Conservation (phyloP, 805 yeast species). For the Pichia manshurica region DNA sequence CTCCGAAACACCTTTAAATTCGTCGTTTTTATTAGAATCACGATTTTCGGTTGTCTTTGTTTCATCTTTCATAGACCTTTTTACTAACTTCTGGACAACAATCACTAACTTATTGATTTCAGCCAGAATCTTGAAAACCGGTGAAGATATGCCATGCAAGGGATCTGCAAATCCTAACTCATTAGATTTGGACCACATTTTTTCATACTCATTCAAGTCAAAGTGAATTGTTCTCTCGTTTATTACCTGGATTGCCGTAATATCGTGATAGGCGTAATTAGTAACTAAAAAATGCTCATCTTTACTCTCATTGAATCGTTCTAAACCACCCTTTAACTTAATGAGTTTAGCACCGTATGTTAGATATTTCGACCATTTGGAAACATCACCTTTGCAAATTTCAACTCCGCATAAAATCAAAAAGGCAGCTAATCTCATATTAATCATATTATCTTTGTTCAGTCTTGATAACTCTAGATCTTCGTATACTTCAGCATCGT, state of each 20-base stretch:
- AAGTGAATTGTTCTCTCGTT: conserved; percentile 61
- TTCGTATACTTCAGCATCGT: conserved; percentile 8
- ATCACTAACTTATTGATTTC: conserved; percentile 59
- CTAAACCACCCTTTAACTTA: conserved; percentile 55
- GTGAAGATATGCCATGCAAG: conserved; percentile 65
- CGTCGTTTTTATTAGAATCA: neutral
- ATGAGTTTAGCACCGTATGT: conserved; percentile 62
- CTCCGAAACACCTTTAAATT: neutral
- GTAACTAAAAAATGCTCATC: conserved; percentile 69
- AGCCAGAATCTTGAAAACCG: conserved; percentile 60
- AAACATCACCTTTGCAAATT: conserved; percentile 76
- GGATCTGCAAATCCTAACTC: conserved; percentile 54
- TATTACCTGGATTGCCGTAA: conserved; percentile 56
- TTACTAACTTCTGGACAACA: conserved; percentile 39
- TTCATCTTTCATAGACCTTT: conserved; percentile 19
- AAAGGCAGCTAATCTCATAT: conserved; percentile 55
- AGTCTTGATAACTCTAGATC: conserved; percentile 14
- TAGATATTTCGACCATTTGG: conserved; percentile 64
- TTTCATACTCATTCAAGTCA: conserved; percentile 53
- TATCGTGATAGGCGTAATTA: conserved; percentile 77
- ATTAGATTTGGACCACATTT: conserved; percentile 36
- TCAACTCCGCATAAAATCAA: conserved; percentile 73
- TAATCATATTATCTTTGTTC: conserved; percentile 30
- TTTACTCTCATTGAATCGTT: conserved; percentile 43
- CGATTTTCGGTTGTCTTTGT: conserved; percentile 6